These are phyloP conservation scores for Staphylotrichum longicolle DNA, from an alignment of 495 filamentous ascomycete species.

Conservation along the genomic window DNA sequence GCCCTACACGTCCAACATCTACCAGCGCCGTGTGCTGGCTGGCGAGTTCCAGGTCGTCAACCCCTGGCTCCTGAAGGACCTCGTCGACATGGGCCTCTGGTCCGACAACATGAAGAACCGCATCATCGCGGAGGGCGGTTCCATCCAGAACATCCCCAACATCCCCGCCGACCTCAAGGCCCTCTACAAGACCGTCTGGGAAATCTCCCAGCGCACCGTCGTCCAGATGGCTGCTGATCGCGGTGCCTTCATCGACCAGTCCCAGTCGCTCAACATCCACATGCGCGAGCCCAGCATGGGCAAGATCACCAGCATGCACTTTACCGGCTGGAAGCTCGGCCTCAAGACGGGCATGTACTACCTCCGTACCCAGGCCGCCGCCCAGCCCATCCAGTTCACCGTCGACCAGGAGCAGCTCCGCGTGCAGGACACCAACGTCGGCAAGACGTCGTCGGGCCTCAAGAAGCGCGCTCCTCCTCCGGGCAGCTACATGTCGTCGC, in stretches of 20 bases:
- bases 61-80: conserved; percentile 96
- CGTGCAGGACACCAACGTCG: conserved; percentile 80
- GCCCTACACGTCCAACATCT: conserved; percentile 99
- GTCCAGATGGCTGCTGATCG: conserved; percentile 98
- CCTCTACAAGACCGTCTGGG: conserved; percentile 99
- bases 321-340: conserved; percentile 97
- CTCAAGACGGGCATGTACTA: conserved; percentile 99
- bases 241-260: conserved; percentile 97
- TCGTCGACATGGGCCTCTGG: conserved; percentile 97
- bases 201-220: conserved; percentile 94
- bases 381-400: conserved; percentile 96
- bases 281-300: conserved; percentile 99
- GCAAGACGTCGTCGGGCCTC: conserved; percentile 53
- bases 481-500: conserved; percentile 53
- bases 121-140: conserved; percentile 95
- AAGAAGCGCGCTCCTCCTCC: conserved; percentile 65
- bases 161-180: conserved; percentile 94
- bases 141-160: conserved; percentile 93
- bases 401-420: conserved; percentile 96
- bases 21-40: conserved; percentile 94
- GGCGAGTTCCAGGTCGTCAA: conserved; percentile 99
- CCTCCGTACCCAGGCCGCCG: conserved; percentile 94
- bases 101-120: conserved; percentile 99
- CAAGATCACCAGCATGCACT: conserved; percentile 99
- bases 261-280: conserved; percentile 98